Evolutionary conservation across 306 rosid species (phyloP).

Genomic region (Inga oerstediana): DNA sequence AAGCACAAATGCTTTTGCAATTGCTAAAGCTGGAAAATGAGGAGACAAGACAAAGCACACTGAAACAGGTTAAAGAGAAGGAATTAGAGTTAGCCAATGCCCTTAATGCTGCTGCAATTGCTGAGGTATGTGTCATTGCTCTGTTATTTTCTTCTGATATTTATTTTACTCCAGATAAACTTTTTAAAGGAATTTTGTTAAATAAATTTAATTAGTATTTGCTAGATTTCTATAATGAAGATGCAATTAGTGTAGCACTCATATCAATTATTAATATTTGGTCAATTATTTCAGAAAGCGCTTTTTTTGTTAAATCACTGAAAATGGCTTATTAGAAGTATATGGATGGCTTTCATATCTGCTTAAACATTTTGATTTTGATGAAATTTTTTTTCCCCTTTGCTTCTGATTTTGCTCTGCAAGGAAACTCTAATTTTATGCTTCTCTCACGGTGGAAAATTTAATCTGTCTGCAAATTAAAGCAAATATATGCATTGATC

Average conservation of each 20-base stretch:
- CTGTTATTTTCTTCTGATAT: background rate
- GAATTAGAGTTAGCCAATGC: background rate
- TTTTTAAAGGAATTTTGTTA: background rate
- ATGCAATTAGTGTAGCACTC: background rate
- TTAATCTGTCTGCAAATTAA: background rate
- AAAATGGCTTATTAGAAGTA: background rate
- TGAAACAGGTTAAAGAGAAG: background rate
- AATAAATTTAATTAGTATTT: background rate
- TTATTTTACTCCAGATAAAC: background rate
- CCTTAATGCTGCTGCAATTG: background rate
- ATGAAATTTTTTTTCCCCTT: background rate
- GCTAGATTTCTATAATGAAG: background rate
- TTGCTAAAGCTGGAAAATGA: background rate
- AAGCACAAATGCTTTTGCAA: background rate
- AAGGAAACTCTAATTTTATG: background rate
- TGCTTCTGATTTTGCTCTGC: background rate
- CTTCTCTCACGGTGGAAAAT: background rate
- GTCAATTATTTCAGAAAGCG: background rate
- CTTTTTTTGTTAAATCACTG: background rate
- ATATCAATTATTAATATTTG: background rate
- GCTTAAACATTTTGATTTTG: background rate
- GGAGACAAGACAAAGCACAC: background rate
- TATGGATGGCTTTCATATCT: background rate
- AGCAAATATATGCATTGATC: background rate
- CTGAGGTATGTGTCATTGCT: background rate